Percentiles rank a stretch among this genome's conserved stretches.
Evolutionary conservation across 768 basidiomycete genomes (phyloP).

Genomic region (Trametes punicea): DNA sequence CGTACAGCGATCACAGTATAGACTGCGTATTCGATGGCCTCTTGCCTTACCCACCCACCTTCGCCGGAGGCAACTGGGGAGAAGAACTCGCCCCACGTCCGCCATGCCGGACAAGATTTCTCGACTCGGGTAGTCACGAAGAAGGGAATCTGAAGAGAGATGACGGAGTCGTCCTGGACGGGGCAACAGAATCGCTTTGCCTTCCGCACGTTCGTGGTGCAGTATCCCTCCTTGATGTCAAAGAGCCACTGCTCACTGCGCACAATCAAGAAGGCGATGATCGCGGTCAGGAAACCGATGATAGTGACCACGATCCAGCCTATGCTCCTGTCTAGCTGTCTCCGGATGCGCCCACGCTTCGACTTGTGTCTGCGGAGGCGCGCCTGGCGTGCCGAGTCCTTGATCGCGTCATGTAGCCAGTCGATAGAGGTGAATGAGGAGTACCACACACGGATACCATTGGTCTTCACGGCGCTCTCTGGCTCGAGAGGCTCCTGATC

Average conservation of each 20-base stretch:
- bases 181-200: slow-evolving; percentile 85
- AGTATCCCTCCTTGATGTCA: slow-evolving; percentile 91
- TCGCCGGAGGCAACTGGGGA: slow-evolving; percentile 30
- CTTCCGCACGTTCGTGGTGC: slow-evolving; percentile 62
- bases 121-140: slow-evolving; percentile 23
- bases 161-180: slow-evolving; percentile 15
- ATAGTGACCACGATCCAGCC: slow-evolving; percentile 91
- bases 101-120: slow-evolving; percentile 65
- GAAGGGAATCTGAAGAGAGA: not conserved
- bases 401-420: slow-evolving; percentile 96
- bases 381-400: slow-evolving; percentile 82
- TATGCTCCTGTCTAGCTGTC: slow-evolving; percentile 69
- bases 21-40: slow-evolving; percentile 57
- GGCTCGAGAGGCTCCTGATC: slow-evolving; percentile 33
- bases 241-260: slow-evolving; percentile 87
- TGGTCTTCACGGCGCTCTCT: slow-evolving; percentile 62
- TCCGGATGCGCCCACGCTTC: slow-evolving; percentile 57
- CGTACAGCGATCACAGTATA: slow-evolving; percentile 81
- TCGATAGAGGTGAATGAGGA: slow-evolving; percentile 88
- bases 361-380: slow-evolving; percentile 70
- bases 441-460: slow-evolving; percentile 92
- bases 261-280: slow-evolving; percentile 84
- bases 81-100: slow-evolving; percentile 67
- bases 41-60: slow-evolving; percentile 36
- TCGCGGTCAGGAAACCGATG: slow-evolving; percentile 81